phyloP scores from a whole-genome alignment of 306 rosid genomes.

The Lathyrus oleraceus region DNA sequence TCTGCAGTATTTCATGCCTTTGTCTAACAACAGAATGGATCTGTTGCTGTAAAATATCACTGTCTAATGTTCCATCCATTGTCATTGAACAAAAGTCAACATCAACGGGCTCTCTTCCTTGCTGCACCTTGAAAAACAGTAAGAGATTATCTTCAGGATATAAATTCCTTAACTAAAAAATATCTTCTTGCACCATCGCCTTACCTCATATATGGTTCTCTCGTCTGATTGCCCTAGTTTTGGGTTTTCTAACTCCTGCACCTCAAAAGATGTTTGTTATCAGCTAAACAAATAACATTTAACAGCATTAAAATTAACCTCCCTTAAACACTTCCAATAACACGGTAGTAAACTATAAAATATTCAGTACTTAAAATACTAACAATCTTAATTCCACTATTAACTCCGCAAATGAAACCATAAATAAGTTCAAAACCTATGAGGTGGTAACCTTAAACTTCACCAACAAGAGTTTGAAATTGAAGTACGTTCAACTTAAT shows the following conservation, averaged over 20 bases:
- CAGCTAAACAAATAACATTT: conserved; percentile 18
- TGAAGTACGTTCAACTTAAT: neutral
- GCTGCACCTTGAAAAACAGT: conserved; percentile 87
- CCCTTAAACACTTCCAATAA: neutral
- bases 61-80: conserved; percentile 67
- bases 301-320: neutral
- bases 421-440: neutral
- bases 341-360: conserved; percentile 3
- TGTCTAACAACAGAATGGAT: conserved; percentile 67
- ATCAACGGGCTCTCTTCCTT: conserved; percentile 89
- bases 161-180: conserved; percentile 35
- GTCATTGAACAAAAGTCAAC: conserved; percentile 83
- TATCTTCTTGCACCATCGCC: conserved; percentile 40
- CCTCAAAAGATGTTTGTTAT: conserved; percentile 31
- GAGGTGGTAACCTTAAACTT: neutral
- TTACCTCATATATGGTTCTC: conserved; percentile 94
- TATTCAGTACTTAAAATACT: neutral
- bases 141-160: conserved; percentile 52
- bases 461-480: neutral
- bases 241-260: conserved; percentile 66
- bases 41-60: conserved; percentile 70
- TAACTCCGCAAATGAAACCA: neutral
- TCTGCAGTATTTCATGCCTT: conserved; percentile 72
- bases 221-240: conserved; percentile 82
- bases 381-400: neutral